These are phyloP conservation scores for Aspergillus diversus DNA, from an alignment of 495 filamentous ascomycete species.

Conservation along the genomic window DNA sequence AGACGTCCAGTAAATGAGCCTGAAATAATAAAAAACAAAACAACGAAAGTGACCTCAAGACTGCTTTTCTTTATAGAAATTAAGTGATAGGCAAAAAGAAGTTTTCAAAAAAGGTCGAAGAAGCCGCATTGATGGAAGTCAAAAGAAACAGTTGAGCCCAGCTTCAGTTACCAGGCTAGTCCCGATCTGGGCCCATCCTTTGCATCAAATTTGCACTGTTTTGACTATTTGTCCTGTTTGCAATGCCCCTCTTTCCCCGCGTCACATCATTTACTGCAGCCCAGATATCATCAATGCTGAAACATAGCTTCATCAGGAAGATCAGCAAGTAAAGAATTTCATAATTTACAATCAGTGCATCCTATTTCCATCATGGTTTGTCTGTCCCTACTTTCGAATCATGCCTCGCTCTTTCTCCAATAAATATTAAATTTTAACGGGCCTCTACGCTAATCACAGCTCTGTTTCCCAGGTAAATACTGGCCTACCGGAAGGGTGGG, in stretches of 20 bases:
- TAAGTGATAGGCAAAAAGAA: background rate
- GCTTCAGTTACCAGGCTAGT: background rate
- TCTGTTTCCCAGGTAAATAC: constrained; percentile 58
- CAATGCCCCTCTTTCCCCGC: constrained; percentile 25
- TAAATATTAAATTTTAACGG: background rate
- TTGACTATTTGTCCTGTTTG: constrained; percentile 27
- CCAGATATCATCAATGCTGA: constrained; percentile 1
- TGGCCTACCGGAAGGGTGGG: constrained; percentile 86
- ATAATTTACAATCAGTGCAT: background rate
- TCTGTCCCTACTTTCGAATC: background rate
- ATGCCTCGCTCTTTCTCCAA: background rate
- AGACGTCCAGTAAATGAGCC: background rate
- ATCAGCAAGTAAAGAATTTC: background rate
- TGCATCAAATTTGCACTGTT: constrained; percentile 23
- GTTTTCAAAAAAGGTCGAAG: background rate
- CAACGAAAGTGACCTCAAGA: background rate
- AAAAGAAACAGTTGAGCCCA: constrained; percentile 17
- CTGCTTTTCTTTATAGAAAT: background rate
- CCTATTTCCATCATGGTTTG: constrained; percentile 14
- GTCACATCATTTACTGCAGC: constrained; percentile 20
- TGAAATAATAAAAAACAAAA: background rate
- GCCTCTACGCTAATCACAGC: constrained; percentile 2
- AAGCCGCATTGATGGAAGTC: constrained; percentile 14
- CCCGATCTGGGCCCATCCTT: constrained; percentile 9
- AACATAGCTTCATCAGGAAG: background rate